Evolutionary conservation across 2,329 filamentous ascomycete species (phyloP).

Genomic region (Diaporthe sp.): DNA sequence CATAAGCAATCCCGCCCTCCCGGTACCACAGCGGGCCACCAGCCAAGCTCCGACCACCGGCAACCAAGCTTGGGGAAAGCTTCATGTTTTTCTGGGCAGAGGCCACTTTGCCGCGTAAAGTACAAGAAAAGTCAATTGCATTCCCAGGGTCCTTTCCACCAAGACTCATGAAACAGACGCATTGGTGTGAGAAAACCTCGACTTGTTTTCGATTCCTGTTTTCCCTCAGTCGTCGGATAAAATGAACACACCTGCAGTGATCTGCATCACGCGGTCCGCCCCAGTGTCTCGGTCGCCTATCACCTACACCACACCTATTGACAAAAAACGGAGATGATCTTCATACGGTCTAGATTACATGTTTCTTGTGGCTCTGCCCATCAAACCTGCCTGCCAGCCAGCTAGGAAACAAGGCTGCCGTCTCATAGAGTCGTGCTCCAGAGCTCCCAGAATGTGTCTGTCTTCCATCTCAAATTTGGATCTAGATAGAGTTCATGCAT

Average conservation of each 20-base stretch:
- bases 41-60: conserved; percentile 16
- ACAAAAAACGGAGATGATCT: neutral
- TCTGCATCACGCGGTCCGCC: neutral
- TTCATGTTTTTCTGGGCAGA: neutral
- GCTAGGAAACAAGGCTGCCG: neutral
- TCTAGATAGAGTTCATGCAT: neutral
- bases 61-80: conserved; percentile 7
- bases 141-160: neutral
- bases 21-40: conserved; percentile 1
- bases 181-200: neutral
- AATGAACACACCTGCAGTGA: neutral
- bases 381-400: neutral
- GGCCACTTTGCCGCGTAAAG: neutral
- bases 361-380: too few species aligned
- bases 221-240: neutral
- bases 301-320: neutral
- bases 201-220: neutral
- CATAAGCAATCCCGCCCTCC: conserved; percentile 13
- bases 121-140: neutral
- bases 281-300: neutral
- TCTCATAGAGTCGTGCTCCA: neutral
- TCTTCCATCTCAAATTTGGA: neutral
- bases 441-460: neutral
- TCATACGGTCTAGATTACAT: neutral
- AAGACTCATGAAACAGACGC: neutral